Base-by-base conservation (phyloP, 2,329 filamentous ascomycete genomes). In the Alternaria panax region DNA sequence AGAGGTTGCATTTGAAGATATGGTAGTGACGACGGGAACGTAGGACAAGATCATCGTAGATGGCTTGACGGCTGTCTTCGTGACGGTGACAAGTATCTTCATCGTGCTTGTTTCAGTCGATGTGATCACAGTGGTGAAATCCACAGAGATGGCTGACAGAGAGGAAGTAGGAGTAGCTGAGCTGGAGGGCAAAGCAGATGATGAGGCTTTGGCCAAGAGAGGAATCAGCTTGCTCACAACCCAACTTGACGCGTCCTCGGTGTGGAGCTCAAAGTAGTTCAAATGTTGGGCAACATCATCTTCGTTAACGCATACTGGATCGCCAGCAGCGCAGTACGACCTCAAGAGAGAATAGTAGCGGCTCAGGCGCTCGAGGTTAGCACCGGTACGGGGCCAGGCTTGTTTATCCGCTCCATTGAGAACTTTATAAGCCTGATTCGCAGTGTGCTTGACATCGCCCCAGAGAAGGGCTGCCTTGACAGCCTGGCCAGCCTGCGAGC, bases 381-480 rank as follows among this genome's bases (percentile, higher is more conserved):
- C 24, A 5, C 55, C 55, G 12, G 55, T 58, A 54, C 55, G 55
- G 16, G 50, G 50, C 55, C 50, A 58, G 24, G 25, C 55, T 18
- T 53, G 41, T 50, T 58, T 58, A 22, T 54, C 50, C 16, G 55
- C 55, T n/a, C 55, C 55, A 41, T 58, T 50, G 34, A 58, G 55
- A n/a, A 58, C 55, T 14, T 58, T 58, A 50, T 58, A 58, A 40
- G 27, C 16, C 5, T 58, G 55, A 22, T 58, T 58, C 1, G 55
- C 50, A 48, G 55, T 58, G 32, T 58, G 55, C 34, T 58, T 58
- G 42, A 58, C 50, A 27, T 58, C 55, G 1, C 55, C 55, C 55
- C 55, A 58, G 22, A 58, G 22, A 32, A 58, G 50, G 2, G 41
- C 55, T 12, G 55, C 55, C 34, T 58, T 58, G 55, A 58, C 48